Evolutionary conservation across 768 basidiomycete genomes (phyloP), one percentile per base, ranked within the genome.

Genomic region (Trametes elegans): DNA sequence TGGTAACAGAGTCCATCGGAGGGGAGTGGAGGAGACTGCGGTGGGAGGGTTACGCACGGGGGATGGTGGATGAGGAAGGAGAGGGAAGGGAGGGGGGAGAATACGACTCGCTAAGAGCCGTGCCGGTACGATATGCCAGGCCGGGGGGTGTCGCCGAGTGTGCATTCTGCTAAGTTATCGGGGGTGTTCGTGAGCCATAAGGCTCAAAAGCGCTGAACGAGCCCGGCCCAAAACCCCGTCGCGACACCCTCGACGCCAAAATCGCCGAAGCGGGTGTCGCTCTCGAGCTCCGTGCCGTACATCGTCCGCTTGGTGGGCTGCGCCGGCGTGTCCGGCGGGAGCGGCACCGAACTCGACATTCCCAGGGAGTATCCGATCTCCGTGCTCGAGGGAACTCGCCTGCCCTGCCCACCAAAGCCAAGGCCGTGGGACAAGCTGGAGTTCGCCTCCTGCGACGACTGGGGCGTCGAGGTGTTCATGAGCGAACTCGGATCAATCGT

Each of bases 211-310:
- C 54, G 59, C 51, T 50, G 62, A 43, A 39, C 52, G 19, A 45
- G 36, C 24, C 76, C 75, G 0, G 79, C 68, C 87, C 88, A 90
- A 64, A 85, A 89, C 6, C 80, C 80, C 43, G 79, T 79, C n/a
- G 85, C 85, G 53, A 90, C 82, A 11, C 88, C 85, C 64, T 88
- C 85, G 23, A 88, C 75, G 34, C 89, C 89, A 66, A 90, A 91
- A 70, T 91, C 89, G 5, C 89, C 89, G 65, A 92, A 92, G 46
- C 89, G 81, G n/a, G 85, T 85, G 64, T 91, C 88, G 28, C 74
- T 74, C n/a, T 89, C 88, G 38, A 90, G 71, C 70, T 91, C 89
- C 0, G 89, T 91, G 7, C 89, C 89, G 67, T 90, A 91, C 84
- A 91, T 88, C 5, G 89, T 91, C 55, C 83, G 79, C 64, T 79